Conservation (phyloP, 1,139 yeast species). For the Yarrowia galli region DNA sequence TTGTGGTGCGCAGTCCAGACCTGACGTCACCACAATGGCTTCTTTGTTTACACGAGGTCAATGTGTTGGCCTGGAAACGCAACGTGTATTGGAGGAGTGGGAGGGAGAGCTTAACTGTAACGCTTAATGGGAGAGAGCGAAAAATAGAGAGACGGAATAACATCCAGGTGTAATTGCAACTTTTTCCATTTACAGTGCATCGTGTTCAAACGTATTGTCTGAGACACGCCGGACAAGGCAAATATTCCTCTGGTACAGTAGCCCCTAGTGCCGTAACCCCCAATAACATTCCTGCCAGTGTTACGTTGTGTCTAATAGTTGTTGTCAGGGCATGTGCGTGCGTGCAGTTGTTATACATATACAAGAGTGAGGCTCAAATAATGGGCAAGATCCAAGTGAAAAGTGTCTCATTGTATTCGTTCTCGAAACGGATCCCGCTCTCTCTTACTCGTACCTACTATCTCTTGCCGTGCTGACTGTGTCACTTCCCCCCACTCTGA, state of each 20-base stretch:
- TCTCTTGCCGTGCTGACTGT: neutral
- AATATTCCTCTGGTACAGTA: neutral
- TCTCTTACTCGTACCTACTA: neutral
- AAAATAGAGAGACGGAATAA: constrained; percentile 31
- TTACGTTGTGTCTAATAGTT: neutral
- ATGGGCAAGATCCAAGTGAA: too few relatives aligned
- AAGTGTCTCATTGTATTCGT: too few relatives aligned
- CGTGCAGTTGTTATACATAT: neutral
- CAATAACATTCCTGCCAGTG: neutral
- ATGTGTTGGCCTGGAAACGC: constrained; percentile 37
- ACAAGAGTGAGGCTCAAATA: too few relatives aligned
- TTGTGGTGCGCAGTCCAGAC: neutral
- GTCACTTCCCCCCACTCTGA: constrained; percentile 9
- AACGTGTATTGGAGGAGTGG: constrained; percentile 11
- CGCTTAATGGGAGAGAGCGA: neutral
- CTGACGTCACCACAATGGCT: constrained; percentile 34
- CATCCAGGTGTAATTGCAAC: constrained; percentile 3
- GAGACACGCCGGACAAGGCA: neutral
- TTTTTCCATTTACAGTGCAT: neutral
- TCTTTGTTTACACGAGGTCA: constrained; percentile 31
- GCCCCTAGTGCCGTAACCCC: neutral
- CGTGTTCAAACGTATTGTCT: neutral
- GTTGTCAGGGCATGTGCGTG: neutral
- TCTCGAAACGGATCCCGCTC: too few relatives aligned
- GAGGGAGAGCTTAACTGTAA: neutral